Evolutionary conservation across 1,139 yeast genomes (phyloP).

Genomic region (Sugiyamaella castrensis): DNA sequence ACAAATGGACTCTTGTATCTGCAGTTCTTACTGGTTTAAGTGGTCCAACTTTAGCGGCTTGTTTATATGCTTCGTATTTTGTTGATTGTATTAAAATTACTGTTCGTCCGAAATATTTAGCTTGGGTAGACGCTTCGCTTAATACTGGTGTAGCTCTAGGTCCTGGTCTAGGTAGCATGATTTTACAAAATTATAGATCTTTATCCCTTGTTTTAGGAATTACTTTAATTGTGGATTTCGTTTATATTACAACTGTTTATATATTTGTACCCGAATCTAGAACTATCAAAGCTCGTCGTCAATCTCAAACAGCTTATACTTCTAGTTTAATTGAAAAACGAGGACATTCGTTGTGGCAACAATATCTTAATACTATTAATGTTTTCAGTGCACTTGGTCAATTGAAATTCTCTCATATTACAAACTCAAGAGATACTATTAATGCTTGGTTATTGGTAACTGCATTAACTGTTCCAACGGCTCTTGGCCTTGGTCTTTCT

Average conservation of each 20-base stretch:
- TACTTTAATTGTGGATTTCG: slow-evolving; percentile 25
- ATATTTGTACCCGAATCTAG: slow-evolving; percentile 59
- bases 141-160: slow-evolving; percentile 62
- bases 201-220: slow-evolving; percentile 31
- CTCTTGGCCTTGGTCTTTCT: slow-evolving; percentile 38
- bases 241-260: slow-evolving; percentile 38
- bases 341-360: slow-evolving; percentile 3
- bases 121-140: slow-evolving; percentile 54
- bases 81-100: slow-evolving; percentile 60
- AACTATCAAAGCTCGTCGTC: slow-evolving; percentile 16
- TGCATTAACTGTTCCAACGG: slow-evolving; percentile 41
- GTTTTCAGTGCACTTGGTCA: slow-evolving; percentile 48
- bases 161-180: slow-evolving; percentile 54
- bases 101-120: slow-evolving; percentile 52
- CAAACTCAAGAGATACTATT: slow-evolving; percentile 33
- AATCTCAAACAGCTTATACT: slow-evolving; percentile 15
- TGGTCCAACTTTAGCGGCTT: slow-evolving; percentile 52
- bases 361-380: slow-evolving; percentile 20
- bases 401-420: slow-evolving; percentile 39
- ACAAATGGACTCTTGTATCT: slow-evolving; percentile 39
- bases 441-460: slow-evolving; percentile 47
- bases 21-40: slow-evolving; percentile 46
- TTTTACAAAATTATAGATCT: slow-evolving; percentile 31
- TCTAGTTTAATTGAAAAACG: slow-evolving; percentile 2
- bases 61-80: slow-evolving; percentile 55